Base-by-base conservation (phyloP, 192 early-diverging fungal species). In the Spizellomyces punctatus region DNA sequence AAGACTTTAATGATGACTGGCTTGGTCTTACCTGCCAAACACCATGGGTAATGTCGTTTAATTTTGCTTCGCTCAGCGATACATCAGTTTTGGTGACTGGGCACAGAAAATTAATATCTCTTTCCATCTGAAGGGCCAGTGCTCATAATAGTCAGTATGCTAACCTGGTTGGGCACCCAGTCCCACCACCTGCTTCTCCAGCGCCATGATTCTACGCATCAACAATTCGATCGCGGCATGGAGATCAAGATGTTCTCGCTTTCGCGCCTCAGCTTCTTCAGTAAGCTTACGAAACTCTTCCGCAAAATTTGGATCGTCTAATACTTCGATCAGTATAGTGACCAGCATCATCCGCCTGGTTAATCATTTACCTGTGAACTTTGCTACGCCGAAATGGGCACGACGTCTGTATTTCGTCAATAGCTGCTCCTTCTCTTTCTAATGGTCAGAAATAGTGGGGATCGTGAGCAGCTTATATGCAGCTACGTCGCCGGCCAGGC, bases 151-250 rank as follows among this genome's bases (percentile, higher is more conserved):
- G 27, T 3, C 27, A 36, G 27, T 36, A 36, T 36, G 1, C 69
- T 45, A 14, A 72, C 71, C 71, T 42, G 71, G 71, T 56, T 64
- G 27, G 21, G 16, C 61, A 36, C 71, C 71, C 22, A 72, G 54
- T 17, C 22, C 36, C 9, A 17, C n/a, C 19, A 72, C 71, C 62
- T 72, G 71, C 10, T 5, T 16, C 63, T 72, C 71, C 49, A 72
- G 49, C 6, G 71, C 71, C 16, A 42, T 42, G 17, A 27, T 64
- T 17, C 71, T 16, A 6, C 62, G 47, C 48, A 64, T 54, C 9
- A 72, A 56, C 46, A 72, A 14, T 44, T 72, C 71, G n/a, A 72
- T 46, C 7, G 71, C 60, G 10, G 60, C 63, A 36, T 72, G 60
- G 16, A 72, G 45, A n/a, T 72, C 71, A 60, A 57, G 60, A 36